Evolutionary conservation across 139 green algal species (phyloP), one percentile per base, ranked within the genome.

Genomic region (Trebouxia sp.): DNA sequence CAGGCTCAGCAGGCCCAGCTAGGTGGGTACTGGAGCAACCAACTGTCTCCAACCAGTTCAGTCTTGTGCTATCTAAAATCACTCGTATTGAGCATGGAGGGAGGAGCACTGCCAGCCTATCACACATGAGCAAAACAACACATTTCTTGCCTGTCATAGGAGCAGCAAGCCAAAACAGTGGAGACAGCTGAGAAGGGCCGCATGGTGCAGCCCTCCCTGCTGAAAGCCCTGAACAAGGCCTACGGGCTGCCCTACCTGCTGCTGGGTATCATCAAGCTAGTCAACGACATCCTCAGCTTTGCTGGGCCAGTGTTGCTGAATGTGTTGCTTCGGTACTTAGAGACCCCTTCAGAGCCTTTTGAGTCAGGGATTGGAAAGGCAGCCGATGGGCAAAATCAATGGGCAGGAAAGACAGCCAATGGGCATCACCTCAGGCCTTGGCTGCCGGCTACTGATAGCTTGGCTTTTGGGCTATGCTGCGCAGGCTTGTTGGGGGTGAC

Each of bases 261-360:
- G 0, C 67, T 95, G 75, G 89, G 87, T 0, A 0, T 85, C 4
- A 41, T 93, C 35, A 93, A 94, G 86, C 77, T 94, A 12, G 17
- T 85, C 0, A 90, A 87, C 32, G 93, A 97, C 53, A 82, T 76
- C 0, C 86, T 97, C 1, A 87, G 82, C 65, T 93, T 97, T 82
- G 76, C 86, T 62, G 80, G 80, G 22, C 80, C 93, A 0, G 66
- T 97, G 70, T 88, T 97, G 69, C 92, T 97, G 12, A 92, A 93
- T 58, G 62, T 84, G 5, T 86, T 97, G 62, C 82, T 97, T n/a
- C 43, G 76, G 4, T 89, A 89, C 74, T 56, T 97, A 38, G 65
- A 69, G 12, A 41, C 58, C 28, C 58, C 58, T 26, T 3, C 30
- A 24, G 30, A 24, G 9, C 24, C 28, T 28, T 22, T 10, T 20